phyloP scores from a whole-genome alignment of 2,329 filamentous ascomycete species.

The Zasmidium cellare region DNA sequence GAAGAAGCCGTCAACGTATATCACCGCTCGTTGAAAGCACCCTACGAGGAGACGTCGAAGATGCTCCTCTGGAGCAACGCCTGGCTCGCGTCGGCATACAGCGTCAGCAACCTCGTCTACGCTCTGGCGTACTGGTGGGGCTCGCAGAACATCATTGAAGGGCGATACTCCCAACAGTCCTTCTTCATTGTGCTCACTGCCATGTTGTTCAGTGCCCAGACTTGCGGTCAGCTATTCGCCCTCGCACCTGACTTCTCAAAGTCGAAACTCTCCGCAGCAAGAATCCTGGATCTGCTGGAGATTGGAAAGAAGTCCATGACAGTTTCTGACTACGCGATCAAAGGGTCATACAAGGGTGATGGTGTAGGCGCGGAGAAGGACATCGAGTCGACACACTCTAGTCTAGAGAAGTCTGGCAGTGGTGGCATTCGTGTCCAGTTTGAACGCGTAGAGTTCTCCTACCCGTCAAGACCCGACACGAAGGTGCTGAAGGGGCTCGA shows the following conservation, averaged over 20 bases:
- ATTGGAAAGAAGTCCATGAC: constrained; percentile 28
- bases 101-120: constrained; percentile 67
- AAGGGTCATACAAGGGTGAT: constrained; percentile 3
- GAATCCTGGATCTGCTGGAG: constrained; percentile 51
- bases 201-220: constrained; percentile 70
- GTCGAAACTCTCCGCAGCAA: constrained; percentile 61
- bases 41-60: constrained; percentile 21
- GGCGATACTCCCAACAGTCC: constrained; percentile 64
- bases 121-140: constrained; percentile 82
- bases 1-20: constrained; percentile 42
- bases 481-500: constrained; percentile 51
- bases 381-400: constrained; percentile 5
- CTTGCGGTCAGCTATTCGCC: constrained; percentile 73
- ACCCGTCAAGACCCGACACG: constrained; percentile 62
- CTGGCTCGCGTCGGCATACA: constrained; percentile 59
- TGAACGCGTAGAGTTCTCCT: constrained; percentile 62
- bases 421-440: constrained; percentile 50
- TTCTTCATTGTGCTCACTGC: constrained; percentile 74
- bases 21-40: constrained; percentile 22
- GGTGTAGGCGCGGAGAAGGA: constrained; percentile 7
- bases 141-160: constrained; percentile 66
- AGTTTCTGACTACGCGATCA: constrained; percentile 8
- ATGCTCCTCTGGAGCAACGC: constrained; percentile 22
- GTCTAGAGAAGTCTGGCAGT: neutral
- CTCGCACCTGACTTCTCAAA: constrained; percentile 73